Evolutionary conservation across 345 rosid genomes (phyloP).

Genomic region (Lenwebbia sp.): DNA sequence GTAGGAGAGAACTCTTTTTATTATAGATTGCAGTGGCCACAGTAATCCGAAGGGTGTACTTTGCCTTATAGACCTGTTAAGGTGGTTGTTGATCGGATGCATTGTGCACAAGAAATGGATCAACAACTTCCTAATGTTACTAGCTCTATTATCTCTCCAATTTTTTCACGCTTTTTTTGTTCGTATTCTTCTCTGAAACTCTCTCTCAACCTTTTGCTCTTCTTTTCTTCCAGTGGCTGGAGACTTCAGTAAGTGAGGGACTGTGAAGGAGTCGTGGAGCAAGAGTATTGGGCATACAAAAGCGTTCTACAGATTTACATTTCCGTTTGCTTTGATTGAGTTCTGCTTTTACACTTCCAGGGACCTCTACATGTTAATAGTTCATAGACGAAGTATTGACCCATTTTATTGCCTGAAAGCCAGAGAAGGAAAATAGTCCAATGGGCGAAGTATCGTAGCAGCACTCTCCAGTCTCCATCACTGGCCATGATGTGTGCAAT

Average conservation of each 20-base stretch:
- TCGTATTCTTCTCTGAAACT: background rate
- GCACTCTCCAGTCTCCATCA: background rate
- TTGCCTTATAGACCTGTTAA: background rate
- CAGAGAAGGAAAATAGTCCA: background rate
- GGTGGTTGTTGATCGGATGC: background rate
- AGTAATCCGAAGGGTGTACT: background rate
- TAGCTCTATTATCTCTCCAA: background rate
- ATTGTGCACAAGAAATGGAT: background rate
- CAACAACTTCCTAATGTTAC: background rate
- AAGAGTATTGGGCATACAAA: background rate
- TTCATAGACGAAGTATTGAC: background rate
- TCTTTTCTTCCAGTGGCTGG: conserved; percentile 18
- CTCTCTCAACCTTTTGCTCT: background rate
- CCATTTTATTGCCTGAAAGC: background rate
- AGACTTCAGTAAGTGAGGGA: conserved; percentile 18
- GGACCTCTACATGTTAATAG: background rate
- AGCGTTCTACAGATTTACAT: background rate
- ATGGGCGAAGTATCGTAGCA: background rate
- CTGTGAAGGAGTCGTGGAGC: background rate
- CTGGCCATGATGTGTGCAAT: background rate
- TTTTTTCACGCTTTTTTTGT: background rate
- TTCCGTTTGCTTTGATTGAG: background rate
- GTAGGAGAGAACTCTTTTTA: background rate
- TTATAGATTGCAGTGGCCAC: background rate
- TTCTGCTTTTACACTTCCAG: background rate